A percentile compares a stretch with the other conserved stretches of the same genome.
These are phyloP conservation scores for Strigomonas oncopelti DNA, from an alignment of 208 protist genomes.

Conservation along the genomic window DNA sequence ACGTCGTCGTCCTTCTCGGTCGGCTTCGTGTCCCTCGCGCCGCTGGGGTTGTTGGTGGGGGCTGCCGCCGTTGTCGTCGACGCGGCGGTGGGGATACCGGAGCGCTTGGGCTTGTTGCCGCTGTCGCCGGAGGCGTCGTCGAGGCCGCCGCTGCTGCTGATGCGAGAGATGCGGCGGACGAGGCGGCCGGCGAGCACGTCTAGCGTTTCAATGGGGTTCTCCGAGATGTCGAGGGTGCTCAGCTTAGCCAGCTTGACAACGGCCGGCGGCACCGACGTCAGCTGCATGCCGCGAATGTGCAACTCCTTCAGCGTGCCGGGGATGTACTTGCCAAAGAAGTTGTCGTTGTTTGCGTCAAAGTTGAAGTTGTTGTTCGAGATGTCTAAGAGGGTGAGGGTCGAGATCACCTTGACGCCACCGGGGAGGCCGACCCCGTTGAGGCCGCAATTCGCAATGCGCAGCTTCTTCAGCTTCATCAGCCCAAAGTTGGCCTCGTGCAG, in stretches of 20 bases:
- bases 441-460: constrained; percentile 67
- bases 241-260: constrained; percentile 56
- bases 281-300: constrained; percentile 53
- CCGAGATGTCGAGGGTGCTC: constrained; percentile 58
- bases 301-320: constrained; percentile 61
- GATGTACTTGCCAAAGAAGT: constrained; percentile 73
- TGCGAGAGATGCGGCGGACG: constrained; percentile 40
- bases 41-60: background rate
- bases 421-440: constrained; percentile 56
- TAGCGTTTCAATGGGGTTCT: constrained; percentile 80
- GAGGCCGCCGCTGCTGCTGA: constrained; percentile 7
- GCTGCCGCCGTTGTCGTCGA: constrained; percentile 9
- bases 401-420: constrained; percentile 39
- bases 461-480: constrained; percentile 36
- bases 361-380: constrained; percentile 74
- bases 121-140: constrained; percentile 23
- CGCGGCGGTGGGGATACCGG: background rate
- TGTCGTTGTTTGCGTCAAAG: constrained; percentile 46
- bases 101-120: too few species aligned
- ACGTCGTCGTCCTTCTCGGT: constrained; percentile 10
- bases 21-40: background rate
- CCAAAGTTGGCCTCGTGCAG: constrained; percentile 43
- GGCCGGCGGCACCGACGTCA: constrained; percentile 69
- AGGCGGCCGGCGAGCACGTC: constrained; percentile 81
- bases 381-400: constrained; percentile 51